Conservation (phyloP, 1,139 yeast species). For the Yamadazyma epiphylla region DNA sequence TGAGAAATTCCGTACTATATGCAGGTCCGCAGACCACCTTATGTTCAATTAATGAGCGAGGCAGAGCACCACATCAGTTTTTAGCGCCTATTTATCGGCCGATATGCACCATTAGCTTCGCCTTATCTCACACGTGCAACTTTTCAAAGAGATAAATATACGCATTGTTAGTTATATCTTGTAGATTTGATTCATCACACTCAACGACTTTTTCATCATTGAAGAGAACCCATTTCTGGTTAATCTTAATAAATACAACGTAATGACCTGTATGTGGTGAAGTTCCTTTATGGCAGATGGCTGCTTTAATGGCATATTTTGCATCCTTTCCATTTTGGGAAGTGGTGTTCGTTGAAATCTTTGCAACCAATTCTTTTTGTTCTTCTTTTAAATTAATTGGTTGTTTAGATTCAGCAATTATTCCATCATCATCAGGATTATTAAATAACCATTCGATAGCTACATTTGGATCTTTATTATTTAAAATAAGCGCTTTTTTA, state of each 20-base stretch:
- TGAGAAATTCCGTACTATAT: not conserved
- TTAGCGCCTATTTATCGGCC: too few relatives aligned
- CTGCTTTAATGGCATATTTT: constrained; percentile 61
- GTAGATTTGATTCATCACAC: constrained; percentile 57
- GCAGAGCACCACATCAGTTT: too few relatives aligned
- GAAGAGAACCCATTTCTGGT: constrained; percentile 72
- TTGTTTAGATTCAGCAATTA: constrained; percentile 15
- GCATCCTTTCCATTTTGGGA: constrained; percentile 9
- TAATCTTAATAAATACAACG: constrained; percentile 67
- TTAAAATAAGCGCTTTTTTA: constrained; percentile 62
- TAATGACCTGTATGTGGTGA: constrained; percentile 97
- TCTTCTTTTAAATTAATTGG: constrained; percentile 21
- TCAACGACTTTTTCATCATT: constrained; percentile 91
- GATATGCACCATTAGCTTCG: not conserved
- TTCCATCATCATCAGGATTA: constrained; percentile 62
- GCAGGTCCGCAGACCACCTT: too few relatives aligned
- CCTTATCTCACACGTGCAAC: not conserved
- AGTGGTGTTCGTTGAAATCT: constrained; percentile 1
- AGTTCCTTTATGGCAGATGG: constrained; percentile 90
- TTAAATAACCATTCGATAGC: constrained; percentile 89
- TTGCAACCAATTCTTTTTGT: constrained; percentile 13
- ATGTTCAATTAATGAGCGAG: too few relatives aligned
- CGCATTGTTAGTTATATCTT: constrained; percentile 61
- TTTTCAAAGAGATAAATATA: constrained; percentile 53
- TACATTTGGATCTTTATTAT: constrained; percentile 58